Conservation (phyloP, 352 stramenopile species). For the Phytophthora aleatoria region DNA sequence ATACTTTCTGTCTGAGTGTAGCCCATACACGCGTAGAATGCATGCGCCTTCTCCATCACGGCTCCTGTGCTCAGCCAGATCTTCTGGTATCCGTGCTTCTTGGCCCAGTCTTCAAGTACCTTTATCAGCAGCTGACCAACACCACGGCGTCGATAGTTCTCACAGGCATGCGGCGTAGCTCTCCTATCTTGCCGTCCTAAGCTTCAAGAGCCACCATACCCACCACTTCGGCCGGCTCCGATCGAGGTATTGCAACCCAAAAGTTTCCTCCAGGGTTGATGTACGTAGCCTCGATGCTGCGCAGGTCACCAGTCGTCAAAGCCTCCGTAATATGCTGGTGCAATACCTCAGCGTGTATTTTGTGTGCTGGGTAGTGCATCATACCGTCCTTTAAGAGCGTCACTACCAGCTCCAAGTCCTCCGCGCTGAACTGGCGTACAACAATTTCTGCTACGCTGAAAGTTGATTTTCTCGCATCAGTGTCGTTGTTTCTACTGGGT, state of each 20-base stretch:
- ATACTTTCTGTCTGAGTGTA: constrained; percentile 22
- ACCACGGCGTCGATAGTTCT: constrained; percentile 22
- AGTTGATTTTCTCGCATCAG: neutral
- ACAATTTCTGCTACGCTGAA: constrained; percentile 1
- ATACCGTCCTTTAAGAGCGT: constrained; percentile 29
- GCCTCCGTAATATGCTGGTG: constrained; percentile 19
- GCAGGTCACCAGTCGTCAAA: constrained; percentile 24
- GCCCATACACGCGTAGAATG: constrained; percentile 26
- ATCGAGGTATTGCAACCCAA: constrained; percentile 24
- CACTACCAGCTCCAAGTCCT: constrained; percentile 4
- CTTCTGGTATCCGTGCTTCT: constrained; percentile 16
- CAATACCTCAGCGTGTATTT: constrained; percentile 15
- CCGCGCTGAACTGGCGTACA: constrained; percentile 21
- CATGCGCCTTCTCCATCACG: constrained; percentile 26
- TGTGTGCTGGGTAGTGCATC: constrained; percentile 26
- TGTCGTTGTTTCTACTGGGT: too few relatives aligned
- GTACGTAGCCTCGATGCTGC: constrained; percentile 21
- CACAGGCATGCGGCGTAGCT: constrained; percentile 32
- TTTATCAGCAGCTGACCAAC: constrained; percentile 18
- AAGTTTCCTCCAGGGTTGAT: constrained; percentile 29
- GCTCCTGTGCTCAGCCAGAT: constrained; percentile 23
- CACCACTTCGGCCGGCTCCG: constrained; percentile 13
- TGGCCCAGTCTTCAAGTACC: constrained; percentile 24
- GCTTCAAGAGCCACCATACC: constrained; percentile 27
- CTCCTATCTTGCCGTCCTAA: constrained; percentile 11